A percentile compares a stretch with the other conserved stretches of the same genome.
Evolutionary conservation across 129 eudicot genomes (phyloP).

Genomic region (Centella asiatica): DNA sequence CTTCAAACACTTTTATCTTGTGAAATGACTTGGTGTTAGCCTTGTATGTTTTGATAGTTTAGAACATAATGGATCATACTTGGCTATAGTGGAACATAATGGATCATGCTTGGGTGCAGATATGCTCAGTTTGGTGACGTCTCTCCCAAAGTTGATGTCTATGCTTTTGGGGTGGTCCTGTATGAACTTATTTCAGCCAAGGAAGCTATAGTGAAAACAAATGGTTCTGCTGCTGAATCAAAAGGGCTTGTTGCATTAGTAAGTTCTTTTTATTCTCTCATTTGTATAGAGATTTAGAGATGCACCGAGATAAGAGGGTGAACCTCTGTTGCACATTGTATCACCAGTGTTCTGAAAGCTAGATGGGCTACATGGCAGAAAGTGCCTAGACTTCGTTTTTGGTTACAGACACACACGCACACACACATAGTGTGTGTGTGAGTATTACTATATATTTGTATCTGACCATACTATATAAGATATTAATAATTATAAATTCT

Average conservation of each 20-base stretch:
- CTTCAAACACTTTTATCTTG: no score
- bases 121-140: slow-evolving; percentile 77
- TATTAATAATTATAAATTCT: no score
- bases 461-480: no score
- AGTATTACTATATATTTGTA: no score
- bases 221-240: slow-evolving; percentile 39
- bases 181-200: slow-evolving; percentile 88
- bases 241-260: slow-evolving; percentile 81
- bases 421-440: no score
- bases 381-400: no score
- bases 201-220: slow-evolving; percentile 75
- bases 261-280: slow-evolving; percentile 15
- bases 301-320: neutral
- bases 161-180: slow-evolving; percentile 93
- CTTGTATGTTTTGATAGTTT: neutral
- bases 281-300: neutral
- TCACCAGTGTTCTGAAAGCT: no score
- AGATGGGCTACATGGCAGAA: no score
- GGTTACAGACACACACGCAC: no score
- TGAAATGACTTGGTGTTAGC: neutral
- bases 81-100: slow-evolving; percentile 4
- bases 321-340: neutral
- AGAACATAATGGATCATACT: slow-evolving; percentile 1
- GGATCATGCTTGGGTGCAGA: slow-evolving; percentile 34
- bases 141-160: slow-evolving; percentile 89